These are phyloP conservation scores for Alternaria sp. DNA, from an alignment of 2,329 filamentous ascomycete species.

Conservation along the genomic window DNA sequence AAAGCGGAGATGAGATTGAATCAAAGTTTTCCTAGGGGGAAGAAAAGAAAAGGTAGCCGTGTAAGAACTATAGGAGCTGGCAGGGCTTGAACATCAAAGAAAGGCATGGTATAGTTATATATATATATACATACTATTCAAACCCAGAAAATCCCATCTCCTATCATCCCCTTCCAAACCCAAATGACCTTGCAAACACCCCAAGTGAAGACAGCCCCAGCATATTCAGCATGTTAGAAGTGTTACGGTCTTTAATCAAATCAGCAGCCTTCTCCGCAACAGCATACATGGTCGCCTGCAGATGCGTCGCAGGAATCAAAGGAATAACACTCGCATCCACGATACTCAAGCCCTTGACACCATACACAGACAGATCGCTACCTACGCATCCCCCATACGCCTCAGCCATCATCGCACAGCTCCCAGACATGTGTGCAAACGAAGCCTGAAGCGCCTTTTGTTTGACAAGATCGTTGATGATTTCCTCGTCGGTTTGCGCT, in stretches of 20 bases:
- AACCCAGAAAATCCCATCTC: too few relatives aligned
- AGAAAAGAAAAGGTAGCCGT: too few relatives aligned
- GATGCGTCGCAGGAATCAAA: conserved; percentile 41
- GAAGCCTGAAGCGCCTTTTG: conserved; percentile 28
- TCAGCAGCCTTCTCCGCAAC: conserved; percentile 47
- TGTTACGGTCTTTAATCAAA: conserved; percentile 37
- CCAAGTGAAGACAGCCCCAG: background rate
- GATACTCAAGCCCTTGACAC: conserved; percentile 37
- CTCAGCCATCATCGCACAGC: conserved; percentile 43
- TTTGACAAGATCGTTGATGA: conserved; percentile 27
- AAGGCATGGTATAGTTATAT: background rate
- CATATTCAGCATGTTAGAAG: background rate
- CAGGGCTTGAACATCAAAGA: background rate
- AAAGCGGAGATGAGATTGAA: too few relatives aligned
- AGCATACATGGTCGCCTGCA: conserved; percentile 45
- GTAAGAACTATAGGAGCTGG: too few relatives aligned
- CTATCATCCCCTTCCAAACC: background rate
- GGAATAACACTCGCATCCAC: conserved; percentile 46
- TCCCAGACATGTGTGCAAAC: conserved; percentile 41
- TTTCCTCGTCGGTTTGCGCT: conserved; percentile 38
- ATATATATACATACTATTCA: too few relatives aligned
- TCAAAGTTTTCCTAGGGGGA: too few relatives aligned
- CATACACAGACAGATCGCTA: conserved; percentile 37
- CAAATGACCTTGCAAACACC: background rate
- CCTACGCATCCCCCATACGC: conserved; percentile 40